Conservation (phyloP, 495 filamentous ascomycete genomes). For the Geopyxis carbonaria region DNA sequence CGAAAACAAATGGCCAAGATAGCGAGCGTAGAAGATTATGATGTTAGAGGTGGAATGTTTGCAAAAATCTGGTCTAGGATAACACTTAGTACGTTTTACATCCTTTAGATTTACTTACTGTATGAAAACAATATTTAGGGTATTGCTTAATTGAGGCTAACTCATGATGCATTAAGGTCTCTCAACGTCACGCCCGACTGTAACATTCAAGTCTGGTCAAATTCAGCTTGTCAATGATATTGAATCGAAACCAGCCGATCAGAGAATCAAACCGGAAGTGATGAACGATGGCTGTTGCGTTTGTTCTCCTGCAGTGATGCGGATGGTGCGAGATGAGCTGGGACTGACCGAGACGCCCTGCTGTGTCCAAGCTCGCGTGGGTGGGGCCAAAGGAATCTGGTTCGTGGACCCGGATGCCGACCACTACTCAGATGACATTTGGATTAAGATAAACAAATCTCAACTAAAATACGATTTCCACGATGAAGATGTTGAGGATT, state of each 20-base stretch:
- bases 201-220: constrained; percentile 28
- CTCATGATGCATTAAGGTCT: constrained; percentile 8
- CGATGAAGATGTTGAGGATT: constrained; percentile 17
- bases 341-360: constrained; percentile 47
- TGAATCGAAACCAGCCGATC: constrained; percentile 27
- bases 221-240: constrained; percentile 12
- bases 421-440: constrained; percentile 27
- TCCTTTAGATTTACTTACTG: neutral
- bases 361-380: constrained; percentile 65
- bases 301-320: constrained; percentile 48
- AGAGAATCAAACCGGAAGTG: constrained; percentile 22
- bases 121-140: neutral
- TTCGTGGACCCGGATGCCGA: constrained; percentile 37
- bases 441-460: constrained; percentile 64
- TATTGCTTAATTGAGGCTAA: constrained; percentile 4
- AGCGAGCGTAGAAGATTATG: neutral
- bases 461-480: constrained; percentile 65
- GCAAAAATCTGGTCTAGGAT: constrained; percentile 24
- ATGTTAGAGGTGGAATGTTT: constrained; percentile 1
- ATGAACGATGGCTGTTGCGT: constrained; percentile 76
- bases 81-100: constrained; percentile 10
- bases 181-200: constrained; percentile 27
- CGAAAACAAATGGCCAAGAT: constrained; percentile 8
- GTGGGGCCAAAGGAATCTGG: constrained; percentile 81
- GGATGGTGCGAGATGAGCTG: constrained; percentile 39